Percentiles rank a stretch among this genome's conserved stretches.
These are phyloP conservation scores for Rhodotorula sp. DNA, from an alignment of 1,284 basidiomycete genomes.

Conservation along the genomic window DNA sequence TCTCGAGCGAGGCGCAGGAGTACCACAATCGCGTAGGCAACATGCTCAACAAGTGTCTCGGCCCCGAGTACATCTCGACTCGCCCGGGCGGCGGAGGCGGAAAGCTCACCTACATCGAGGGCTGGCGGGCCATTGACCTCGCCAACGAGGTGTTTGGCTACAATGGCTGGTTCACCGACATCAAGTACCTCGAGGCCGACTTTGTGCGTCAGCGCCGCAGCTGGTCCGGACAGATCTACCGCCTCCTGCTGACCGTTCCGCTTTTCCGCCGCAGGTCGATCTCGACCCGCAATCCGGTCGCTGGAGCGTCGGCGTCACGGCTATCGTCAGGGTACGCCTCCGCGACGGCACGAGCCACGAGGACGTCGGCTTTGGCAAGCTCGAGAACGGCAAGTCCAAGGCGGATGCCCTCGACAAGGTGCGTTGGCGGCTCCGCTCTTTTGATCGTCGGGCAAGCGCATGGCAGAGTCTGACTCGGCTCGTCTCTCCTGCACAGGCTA, in stretches of 20 bases:
- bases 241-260: conserved; percentile 55
- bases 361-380: conserved; percentile 84
- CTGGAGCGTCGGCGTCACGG: conserved; percentile 76
- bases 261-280: conserved; percentile 57
- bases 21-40: conserved; percentile 60
- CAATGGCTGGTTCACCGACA: conserved; percentile 91
- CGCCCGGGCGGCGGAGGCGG: conserved; percentile 80
- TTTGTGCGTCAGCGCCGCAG: conserved; percentile 50
- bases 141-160: conserved; percentile 99
- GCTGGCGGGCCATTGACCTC: conserved; percentile 94
- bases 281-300: conserved; percentile 64
- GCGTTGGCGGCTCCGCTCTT: conserved; percentile 39
- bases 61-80: conserved; percentile 88
- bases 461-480: not conserved
- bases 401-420: conserved; percentile 90
- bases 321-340: conserved; percentile 81
- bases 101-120: conserved; percentile 92
- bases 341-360: conserved; percentile 89
- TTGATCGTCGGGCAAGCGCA: not conserved
- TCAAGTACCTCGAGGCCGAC: conserved; percentile 73
- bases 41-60: conserved; percentile 82
- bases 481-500: conserved; percentile 62
- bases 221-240: conserved; percentile 16
- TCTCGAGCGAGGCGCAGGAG: conserved; percentile 50
- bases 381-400: conserved; percentile 83